Evolutionary conservation across 495 filamentous ascomycete species (phyloP), one percentile per base, ranked within the genome.

Genomic region (Podospora tetraspora): DNA sequence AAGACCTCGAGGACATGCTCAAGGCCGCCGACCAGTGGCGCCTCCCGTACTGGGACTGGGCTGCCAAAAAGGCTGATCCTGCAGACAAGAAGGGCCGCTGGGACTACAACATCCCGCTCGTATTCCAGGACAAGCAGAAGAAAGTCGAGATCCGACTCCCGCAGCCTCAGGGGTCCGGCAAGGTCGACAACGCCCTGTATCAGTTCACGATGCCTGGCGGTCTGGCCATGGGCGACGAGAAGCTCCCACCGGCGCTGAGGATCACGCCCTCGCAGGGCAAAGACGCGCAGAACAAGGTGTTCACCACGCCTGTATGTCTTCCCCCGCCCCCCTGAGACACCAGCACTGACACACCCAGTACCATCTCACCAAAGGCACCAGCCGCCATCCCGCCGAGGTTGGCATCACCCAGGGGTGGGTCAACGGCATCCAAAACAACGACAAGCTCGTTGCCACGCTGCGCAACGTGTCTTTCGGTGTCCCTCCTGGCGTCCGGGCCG

Each of bases 11-110:
- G 2, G 61, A 63, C 22, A 16, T 63, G 13, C 61, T 63, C 30
- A 34, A 63, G 19, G 61, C 61, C 32, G 61, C 29, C 22, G 61
- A 63, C 61, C 19, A 32, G 61, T 63, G 61, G 61, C 61, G 61
- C 1, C 22, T 63, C 16, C 61, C 61, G 2, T 63, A 43, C 61
- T 63, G 29, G 61, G 61, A 37, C n/a, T 63, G 29, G 61, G 61
- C 61, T 9, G 61, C 61, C 23, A 63, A 63, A 23, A 63, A 63
- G 30, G 23, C 29, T 3, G 30, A 63, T 9, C 30, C 13, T 3
- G 32, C 13, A 6, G 61, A 63, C 21, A 34, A 43, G 19, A 43
- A 24, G 29, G 30, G 11, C 27, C 16, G 21, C 24, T 52, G 61
- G 61, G 61, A 52, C 1, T 63, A 52, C 32, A 63, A 63, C 12